These are phyloP conservation scores for Fraxinus sp. DNA, from an alignment of 305 asterid species.

Conservation along the genomic window DNA sequence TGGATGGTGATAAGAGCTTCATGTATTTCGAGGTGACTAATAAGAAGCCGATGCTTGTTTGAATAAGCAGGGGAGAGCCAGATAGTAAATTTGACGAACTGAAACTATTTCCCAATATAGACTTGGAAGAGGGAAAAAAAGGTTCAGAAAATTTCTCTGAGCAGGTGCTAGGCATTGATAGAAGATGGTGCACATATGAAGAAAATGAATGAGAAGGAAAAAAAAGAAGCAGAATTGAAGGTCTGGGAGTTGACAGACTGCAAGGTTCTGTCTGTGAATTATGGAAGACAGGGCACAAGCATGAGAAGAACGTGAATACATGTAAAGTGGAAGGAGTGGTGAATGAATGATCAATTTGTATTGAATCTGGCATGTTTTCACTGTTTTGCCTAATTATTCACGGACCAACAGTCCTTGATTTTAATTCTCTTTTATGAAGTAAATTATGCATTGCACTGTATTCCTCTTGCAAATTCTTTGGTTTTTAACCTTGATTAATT, in stretches of 20 bases:
- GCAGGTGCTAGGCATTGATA: neutral
- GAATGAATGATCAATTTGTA: constrained; percentile 7
- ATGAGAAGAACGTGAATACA: neutral
- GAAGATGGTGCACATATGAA: neutral
- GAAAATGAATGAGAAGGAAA: neutral
- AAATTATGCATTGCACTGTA: neutral
- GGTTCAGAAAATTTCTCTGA: neutral
- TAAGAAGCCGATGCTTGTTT: neutral
- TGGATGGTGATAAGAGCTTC: neutral
- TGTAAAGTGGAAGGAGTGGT: constrained; percentile 3
- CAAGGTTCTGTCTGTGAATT: neutral
- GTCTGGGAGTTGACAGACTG: neutral
- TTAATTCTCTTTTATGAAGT: neutral
- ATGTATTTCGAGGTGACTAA: neutral
- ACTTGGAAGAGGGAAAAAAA: neutral
- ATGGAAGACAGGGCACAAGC: neutral
- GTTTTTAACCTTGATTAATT: neutral
- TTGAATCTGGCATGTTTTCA: neutral
- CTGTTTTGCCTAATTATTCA: neutral
- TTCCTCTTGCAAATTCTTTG: neutral
- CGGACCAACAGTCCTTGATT: neutral
- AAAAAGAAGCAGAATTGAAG: neutral
- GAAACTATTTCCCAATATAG: neutral
- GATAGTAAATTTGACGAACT: neutral
- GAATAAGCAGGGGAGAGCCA: neutral